phyloP scores from a whole-genome alignment of 75 land plant genomes.

The Sequoia sempervirens region DNA sequence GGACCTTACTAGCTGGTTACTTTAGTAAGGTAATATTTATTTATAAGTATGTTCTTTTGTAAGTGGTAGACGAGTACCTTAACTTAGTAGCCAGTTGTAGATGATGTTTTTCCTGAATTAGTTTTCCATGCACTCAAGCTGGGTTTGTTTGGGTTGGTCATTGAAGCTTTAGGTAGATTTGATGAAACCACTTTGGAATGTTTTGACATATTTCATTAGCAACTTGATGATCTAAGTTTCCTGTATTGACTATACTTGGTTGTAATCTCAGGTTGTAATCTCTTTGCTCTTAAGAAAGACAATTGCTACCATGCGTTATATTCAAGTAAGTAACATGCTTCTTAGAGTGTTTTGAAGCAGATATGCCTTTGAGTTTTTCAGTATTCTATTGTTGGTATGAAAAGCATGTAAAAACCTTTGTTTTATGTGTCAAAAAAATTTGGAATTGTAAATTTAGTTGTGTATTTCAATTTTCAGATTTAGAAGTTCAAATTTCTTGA shows the following conservation, averaged over 20 bases:
- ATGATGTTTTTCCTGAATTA: background rate
- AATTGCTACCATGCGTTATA: slow-evolving; percentile 63
- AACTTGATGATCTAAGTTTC: background rate
- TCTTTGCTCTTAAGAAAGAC: slow-evolving; percentile 84
- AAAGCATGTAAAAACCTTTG: background rate
- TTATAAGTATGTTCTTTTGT: background rate
- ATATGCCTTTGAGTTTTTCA: background rate
- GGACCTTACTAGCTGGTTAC: slow-evolving; percentile 83
- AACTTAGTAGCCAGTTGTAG: background rate
- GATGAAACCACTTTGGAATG: background rate
- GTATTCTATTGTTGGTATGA: background rate
- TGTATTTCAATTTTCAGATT: background rate
- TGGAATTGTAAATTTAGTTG: background rate
- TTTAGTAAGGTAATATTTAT: slow-evolving; percentile 80
- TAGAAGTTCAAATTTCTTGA: background rate
- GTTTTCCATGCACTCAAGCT: background rate
- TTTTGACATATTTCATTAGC: slow-evolving; percentile 5
- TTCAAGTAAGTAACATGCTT: slow-evolving; percentile 63
- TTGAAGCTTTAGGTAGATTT: background rate
- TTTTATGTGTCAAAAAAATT: background rate
- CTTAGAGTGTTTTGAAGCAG: background rate
- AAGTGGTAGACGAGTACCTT: slow-evolving; percentile 2
- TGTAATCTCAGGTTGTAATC: slow-evolving; percentile 68
- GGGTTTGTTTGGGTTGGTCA: background rate
- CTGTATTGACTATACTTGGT: background rate